Percentiles rank a stretch among this genome's conserved stretches.
phyloP scores from a whole-genome alignment of 1,284 basidiomycete species.

The Agaricales sp. region DNA sequence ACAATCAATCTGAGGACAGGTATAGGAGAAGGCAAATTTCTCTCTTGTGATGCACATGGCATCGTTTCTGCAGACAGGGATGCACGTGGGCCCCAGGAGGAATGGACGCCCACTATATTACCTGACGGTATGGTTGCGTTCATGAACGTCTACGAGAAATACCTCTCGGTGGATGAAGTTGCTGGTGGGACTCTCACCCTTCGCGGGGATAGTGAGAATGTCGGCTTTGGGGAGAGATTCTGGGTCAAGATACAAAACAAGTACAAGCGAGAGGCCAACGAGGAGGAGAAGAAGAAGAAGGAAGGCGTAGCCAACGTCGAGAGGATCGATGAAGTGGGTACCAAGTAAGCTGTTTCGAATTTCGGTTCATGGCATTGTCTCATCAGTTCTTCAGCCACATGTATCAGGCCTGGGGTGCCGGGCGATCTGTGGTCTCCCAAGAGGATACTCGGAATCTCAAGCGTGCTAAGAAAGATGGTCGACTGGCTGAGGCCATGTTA shows the following conservation, averaged over 20 bases:
- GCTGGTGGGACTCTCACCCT: constrained; percentile 72
- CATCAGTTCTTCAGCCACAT: constrained; percentile 39
- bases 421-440: constrained; percentile 58
- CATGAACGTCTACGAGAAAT: constrained; percentile 80
- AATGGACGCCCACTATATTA: constrained; percentile 72
- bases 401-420: constrained; percentile 84
- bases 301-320: constrained; percentile 44
- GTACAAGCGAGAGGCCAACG: constrained; percentile 79
- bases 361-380: too few relatives aligned
- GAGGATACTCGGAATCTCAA: constrained; percentile 78
- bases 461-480: constrained; percentile 78
- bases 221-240: constrained; percentile 75
- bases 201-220: constrained; percentile 73
- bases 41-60: constrained; percentile 78
- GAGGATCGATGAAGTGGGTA: constrained; percentile 55
- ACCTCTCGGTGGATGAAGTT: constrained; percentile 71
- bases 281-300: constrained; percentile 72
- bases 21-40: constrained; percentile 77
- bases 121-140: constrained; percentile 76
- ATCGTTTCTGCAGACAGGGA: constrained; percentile 74
- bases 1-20: constrained; percentile 79
- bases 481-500: constrained; percentile 79
- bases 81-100: constrained; percentile 79
- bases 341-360: constrained; percentile 57
- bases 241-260: constrained; percentile 87